phyloP scores from a whole-genome alignment of 2,329 filamentous ascomycete genomes.

The Aspergillus tanneri region DNA sequence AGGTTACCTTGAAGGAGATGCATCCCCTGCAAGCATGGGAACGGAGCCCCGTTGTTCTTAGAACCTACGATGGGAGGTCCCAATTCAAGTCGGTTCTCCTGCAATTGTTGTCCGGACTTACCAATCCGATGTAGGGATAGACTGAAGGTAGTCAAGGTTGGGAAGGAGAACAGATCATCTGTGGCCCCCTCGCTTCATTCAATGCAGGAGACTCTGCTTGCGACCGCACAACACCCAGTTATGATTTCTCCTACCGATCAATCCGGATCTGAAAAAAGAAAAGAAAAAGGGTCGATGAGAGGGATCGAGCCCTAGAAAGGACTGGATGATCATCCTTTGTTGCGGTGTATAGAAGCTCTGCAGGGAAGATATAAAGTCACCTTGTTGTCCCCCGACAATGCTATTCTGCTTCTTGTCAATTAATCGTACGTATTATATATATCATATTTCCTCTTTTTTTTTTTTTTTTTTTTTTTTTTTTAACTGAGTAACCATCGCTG shows the following conservation, averaged over 20 bases:
- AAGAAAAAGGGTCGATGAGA: constrained; percentile 4
- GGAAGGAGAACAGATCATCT: constrained; percentile 13
- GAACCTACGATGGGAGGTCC: not conserved
- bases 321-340: constrained; percentile 1
- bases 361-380: constrained; percentile 10
- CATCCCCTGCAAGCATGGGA: constrained; percentile 2
- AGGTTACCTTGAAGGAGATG: not conserved
- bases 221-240: constrained; percentile 10
- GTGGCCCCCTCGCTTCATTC: constrained; percentile 15
- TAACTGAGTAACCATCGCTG: not conserved
- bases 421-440: too few relatives aligned
- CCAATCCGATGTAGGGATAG: not conserved
- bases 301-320: constrained; percentile 4
- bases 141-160: not conserved
- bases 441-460: constrained; percentile 5
- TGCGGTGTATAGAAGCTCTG: constrained; percentile 8
- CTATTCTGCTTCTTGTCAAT: constrained; percentile 1
- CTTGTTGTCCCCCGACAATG: not conserved
- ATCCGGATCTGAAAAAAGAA: constrained; percentile 5
- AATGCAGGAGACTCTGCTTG: constrained; percentile 7
- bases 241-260: constrained; percentile 8
- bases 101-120: not conserved
- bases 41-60: not conserved
- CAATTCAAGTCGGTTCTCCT: not conserved
- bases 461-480: constrained; percentile 1